These are phyloP conservation scores for Apiospora koreana DNA, from an alignment of 2,329 filamentous ascomycete species.

Conservation along the genomic window DNA sequence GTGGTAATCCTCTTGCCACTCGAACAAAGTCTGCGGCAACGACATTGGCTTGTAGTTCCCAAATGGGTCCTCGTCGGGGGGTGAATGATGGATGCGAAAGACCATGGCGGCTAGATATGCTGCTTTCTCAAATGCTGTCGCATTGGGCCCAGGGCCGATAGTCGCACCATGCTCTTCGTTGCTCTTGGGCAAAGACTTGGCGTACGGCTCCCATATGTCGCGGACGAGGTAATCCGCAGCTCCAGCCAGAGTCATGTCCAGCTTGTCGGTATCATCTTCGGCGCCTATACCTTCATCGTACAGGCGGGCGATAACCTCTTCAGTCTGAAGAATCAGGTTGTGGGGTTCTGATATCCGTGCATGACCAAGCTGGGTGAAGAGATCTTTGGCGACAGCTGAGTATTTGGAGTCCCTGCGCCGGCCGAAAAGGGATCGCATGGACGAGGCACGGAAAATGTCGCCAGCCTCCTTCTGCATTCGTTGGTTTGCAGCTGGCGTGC, in stretches of 20 bases:
- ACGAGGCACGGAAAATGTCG: slow-evolving; percentile 54
- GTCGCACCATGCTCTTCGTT: slow-evolving; percentile 58
- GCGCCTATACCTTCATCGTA: slow-evolving; percentile 63
- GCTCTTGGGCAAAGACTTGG: slow-evolving; percentile 47
- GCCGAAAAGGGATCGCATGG: slow-evolving; percentile 43
- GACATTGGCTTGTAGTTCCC: slow-evolving; percentile 46
- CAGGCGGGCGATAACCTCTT: slow-evolving; percentile 66
- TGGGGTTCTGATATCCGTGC: slow-evolving; percentile 69
- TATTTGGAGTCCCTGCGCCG: slow-evolving; percentile 61
- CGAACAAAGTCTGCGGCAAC: slow-evolving; percentile 75
- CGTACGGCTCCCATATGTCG: slow-evolving; percentile 56
- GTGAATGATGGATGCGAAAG: slow-evolving; percentile 74
- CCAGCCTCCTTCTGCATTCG: slow-evolving; percentile 57
- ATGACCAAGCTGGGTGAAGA: slow-evolving; percentile 60
- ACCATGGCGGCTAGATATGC: slow-evolving; percentile 77
- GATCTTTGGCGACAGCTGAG: slow-evolving; percentile 69
- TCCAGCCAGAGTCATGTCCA: slow-evolving; percentile 58
- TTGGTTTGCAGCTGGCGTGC: slow-evolving; percentile 55
- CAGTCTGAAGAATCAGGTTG: slow-evolving; percentile 73
- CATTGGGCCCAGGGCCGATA: slow-evolving; percentile 65
- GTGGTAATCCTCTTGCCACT: slow-evolving; percentile 80
- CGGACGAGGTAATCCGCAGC: slow-evolving; percentile 52
- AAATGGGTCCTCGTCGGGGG: slow-evolving; percentile 41
- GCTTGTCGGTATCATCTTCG: slow-evolving; percentile 55
- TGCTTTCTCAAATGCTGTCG: slow-evolving; percentile 71